Base-by-base conservation (phyloP, 768 basidiomycete genomes). In the Galerina marginata region DNA sequence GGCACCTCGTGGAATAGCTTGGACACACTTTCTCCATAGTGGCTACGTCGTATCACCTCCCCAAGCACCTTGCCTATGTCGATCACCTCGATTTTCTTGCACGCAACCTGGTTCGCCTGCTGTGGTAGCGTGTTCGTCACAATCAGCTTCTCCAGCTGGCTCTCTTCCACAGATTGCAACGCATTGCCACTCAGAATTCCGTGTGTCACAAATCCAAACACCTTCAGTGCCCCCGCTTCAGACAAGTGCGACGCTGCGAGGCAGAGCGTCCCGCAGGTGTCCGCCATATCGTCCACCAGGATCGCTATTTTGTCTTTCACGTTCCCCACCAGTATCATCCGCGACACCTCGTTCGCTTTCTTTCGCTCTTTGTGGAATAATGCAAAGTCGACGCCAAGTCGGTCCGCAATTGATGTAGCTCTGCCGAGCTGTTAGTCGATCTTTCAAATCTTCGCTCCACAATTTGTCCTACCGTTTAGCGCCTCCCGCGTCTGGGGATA, bases 331-430 rank as follows among this genome's bases (percentile, higher is more conserved):
- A 99, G 87, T 57, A 95, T 86, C 95, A 96, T 95, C 57, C 95
- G 87, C 61, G 93, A 95, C 6, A 96, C 93, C 63, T 94, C 91
- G 74, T 96, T 96, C 33, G 93, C 93, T 77, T 93, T 95, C 81
- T 96, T 95, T 61, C 96, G 91, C 81, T 99, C 97, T 73, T 99
- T 96, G 86, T 99, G 97, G 83, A 99, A 99, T 56, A 99, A 81
- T 25, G 97, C 97, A 79, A 99, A 99, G 71, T 99, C 96, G 59
- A 99, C 92, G 53, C 95, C 94, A 60, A 99, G 83, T 48, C 93
- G 87, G 74, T 99, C 96, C 23, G 97, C 96, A 67, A 99, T 93
- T 16, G 96, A 96, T 36, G 96, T 97, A 33, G 96, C 97, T 75
- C 96, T 98, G 59, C 52, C 56, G 49, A 65, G 58, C 57, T 58